phyloP scores from a whole-genome alignment of 352 stramenopile genomes.

The Globisporangium emineosum region DNA sequence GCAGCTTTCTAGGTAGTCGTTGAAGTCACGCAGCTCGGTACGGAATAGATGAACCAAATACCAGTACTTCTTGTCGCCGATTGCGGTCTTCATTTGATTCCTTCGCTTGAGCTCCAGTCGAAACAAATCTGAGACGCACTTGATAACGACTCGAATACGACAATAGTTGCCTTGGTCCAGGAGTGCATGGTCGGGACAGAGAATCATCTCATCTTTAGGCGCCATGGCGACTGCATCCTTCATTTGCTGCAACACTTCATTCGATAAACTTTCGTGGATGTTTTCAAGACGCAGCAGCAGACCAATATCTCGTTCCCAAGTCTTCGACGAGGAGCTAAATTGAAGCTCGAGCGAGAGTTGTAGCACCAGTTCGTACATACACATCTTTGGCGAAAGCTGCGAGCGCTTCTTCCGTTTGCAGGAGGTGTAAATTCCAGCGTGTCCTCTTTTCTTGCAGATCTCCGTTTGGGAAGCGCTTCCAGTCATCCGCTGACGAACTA shows the following conservation, averaged over 20 bases:
- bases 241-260: constrained; percentile 27
- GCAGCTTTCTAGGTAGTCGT: constrained; percentile 23
- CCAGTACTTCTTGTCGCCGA: constrained; percentile 55
- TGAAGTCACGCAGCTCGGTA: constrained; percentile 39
- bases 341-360: constrained; percentile 42
- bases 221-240: constrained; percentile 9
- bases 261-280: constrained; percentile 37
- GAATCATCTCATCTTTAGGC: constrained; percentile 2
- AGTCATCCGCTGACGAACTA: neutral
- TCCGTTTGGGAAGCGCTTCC: neutral
- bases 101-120: constrained; percentile 48
- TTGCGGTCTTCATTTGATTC: constrained; percentile 21
- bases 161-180: constrained; percentile 19
- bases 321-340: constrained; percentile 24
- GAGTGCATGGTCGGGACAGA: constrained; percentile 8
- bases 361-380: constrained; percentile 38
- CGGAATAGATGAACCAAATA: constrained; percentile 40
- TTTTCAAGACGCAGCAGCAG: constrained; percentile 48
- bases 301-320: constrained; percentile 48
- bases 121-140: constrained; percentile 45
- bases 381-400: constrained; percentile 22
- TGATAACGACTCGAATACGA: constrained; percentile 28
- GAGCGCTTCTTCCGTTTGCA: constrained; percentile 18
- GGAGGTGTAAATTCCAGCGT: constrained; percentile 10
- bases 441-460: neutral